These are phyloP conservation scores for Umbilicus rupestris DNA, from an alignment of 164 flowering plant genomes.

Conservation along the genomic window DNA sequence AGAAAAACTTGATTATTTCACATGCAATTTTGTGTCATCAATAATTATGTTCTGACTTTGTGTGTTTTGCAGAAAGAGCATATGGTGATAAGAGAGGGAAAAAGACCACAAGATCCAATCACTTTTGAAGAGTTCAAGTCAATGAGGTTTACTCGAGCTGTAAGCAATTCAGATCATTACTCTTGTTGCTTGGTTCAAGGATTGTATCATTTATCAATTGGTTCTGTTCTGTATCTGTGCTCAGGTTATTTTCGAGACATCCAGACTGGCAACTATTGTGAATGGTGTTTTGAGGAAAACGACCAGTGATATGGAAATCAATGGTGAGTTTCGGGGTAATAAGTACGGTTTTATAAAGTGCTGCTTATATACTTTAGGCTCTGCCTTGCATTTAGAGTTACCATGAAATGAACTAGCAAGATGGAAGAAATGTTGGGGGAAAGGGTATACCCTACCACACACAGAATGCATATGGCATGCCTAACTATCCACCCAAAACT, in stretches of 20 bases:
- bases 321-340: constrained; percentile 31
- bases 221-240: not conserved
- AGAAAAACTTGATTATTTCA: not conserved
- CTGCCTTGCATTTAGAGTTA: constrained; percentile 4
- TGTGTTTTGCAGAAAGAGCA: constrained; percentile 40
- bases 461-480: not conserved
- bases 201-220: not conserved
- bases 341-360: not conserved
- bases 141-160: constrained; percentile 61
- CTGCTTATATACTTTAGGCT: not conserved
- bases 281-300: constrained; percentile 84
- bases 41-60: not conserved
- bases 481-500: not conserved
- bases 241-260: constrained; percentile 69
- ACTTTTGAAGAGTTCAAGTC: constrained; percentile 41
- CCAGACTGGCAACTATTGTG: constrained; percentile 64
- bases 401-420: not conserved
- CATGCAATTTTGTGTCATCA: constrained; percentile 4
- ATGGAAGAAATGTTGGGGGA: not conserved
- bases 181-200: not conserved
- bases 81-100: constrained; percentile 40
- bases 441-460: not conserved
- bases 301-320: constrained; percentile 60
- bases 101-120: constrained; percentile 44
- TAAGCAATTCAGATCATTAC: constrained; percentile 14